Conservation (phyloP, 2,329 filamentous ascomycete genomes). For the Trichoderma pleuroti region DNA sequence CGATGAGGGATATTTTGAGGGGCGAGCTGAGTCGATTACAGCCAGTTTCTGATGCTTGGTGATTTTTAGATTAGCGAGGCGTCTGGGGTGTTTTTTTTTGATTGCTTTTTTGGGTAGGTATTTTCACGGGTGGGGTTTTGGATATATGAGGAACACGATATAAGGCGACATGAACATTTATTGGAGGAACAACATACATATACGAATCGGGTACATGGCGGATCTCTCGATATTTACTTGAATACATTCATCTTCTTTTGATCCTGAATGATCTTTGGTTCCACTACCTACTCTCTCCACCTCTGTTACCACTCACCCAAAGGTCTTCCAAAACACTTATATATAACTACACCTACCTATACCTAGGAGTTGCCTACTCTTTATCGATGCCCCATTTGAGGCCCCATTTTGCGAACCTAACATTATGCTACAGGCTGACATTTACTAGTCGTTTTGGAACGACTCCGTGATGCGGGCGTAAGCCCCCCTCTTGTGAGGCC, state of each 20-base stretch:
- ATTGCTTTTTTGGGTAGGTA: background rate
- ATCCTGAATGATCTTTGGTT: background rate
- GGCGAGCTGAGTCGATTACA: no score
- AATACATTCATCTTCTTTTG: background rate
- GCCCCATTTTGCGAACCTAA: background rate
- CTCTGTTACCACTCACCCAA: background rate
- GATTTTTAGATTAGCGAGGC: background rate
- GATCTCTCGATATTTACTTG: background rate
- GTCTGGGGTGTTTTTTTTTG: background rate
- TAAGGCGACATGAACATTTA: background rate
- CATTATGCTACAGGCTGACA: background rate
- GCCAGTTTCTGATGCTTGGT: no score
- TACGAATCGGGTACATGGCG: background rate
- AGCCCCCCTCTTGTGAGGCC: background rate
- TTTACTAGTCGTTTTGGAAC: background rate
- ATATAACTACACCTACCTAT: no score
- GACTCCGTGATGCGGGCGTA: background rate
- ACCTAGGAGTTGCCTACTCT: background rate
- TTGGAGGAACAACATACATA: background rate
- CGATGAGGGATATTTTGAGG: background rate
- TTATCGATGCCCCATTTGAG: background rate
- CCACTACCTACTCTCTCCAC: background rate
- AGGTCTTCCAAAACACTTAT: background rate
- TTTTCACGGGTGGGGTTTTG: background rate
- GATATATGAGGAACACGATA: background rate